Evolutionary conservation across 257 asterid genomes (phyloP), one percentile per base, ranked within the genome.

Genomic region (Solanum virginianum): DNA sequence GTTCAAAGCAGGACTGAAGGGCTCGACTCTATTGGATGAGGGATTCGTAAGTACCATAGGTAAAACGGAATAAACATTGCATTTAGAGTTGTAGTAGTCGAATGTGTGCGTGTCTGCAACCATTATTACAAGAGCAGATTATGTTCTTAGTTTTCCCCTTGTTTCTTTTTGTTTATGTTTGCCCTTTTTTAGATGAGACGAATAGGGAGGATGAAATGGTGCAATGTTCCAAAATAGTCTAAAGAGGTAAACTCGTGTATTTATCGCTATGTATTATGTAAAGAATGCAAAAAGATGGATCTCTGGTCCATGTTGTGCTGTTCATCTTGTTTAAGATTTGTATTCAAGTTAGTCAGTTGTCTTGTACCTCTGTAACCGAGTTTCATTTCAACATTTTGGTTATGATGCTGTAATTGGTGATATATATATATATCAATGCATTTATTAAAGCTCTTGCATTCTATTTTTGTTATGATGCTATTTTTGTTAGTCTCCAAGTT

Each of bases 1-100:
- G 86, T 88, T 66, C 84, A 87, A 16, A 74, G 85, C 85, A 80
- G 90, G 41, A 80, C 85, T 1, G 88, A 87, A 80, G 85, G 88
- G 13, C 86, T 87, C 5, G 80, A 65, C 24, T 81, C 86, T 24
- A 39, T 86, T 14, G 85, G 86, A 26, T 43, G 80, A 86, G 68
- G 81, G 16, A 86, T 53, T 26, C 45, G 22, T 11, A 10, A 56
- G 16, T 29, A 13, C 2, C 8, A 26, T 26, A 77, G 63, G 81
- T 49, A 49, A 45, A n/a, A 45, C 36, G 3, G 57, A 45, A 22
- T 24, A 41, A 5, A 4, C 16, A 17, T 53, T 79, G 29, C 51
- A 79, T 29, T 79, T 79, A 79, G 66, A 53, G 29, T 79, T 53
- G 83, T 79, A 32, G 36, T 32, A 79, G 49, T 54, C 18, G 12